These are phyloP conservation scores for Plectosphaerella plurivora DNA, from an alignment of 2,329 filamentous ascomycete genomes.

Conservation along the genomic window DNA sequence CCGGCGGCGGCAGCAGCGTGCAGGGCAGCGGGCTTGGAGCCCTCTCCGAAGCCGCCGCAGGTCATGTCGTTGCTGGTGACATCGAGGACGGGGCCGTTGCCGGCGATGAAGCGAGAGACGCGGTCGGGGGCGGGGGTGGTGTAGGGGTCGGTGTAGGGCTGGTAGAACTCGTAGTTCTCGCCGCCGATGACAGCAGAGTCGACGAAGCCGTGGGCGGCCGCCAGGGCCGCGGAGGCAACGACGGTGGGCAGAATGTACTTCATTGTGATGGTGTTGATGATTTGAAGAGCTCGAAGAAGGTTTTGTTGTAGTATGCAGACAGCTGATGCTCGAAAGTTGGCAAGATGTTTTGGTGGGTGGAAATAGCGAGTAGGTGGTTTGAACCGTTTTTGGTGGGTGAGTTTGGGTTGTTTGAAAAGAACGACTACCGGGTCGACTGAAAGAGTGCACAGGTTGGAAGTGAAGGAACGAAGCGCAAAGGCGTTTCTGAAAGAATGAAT, in stretches of 20 bases:
- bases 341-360: background rate
- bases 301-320: background rate
- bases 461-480: constrained; percentile 2
- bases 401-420: background rate
- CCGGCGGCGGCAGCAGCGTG: constrained; percentile 50
- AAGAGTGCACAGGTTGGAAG: constrained; percentile 1
- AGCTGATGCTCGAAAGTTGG: background rate
- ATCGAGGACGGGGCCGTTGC: constrained; percentile 54
- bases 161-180: constrained; percentile 23
- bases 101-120: constrained; percentile 52
- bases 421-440: constrained; percentile 3
- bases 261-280: constrained; percentile 7
- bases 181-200: constrained; percentile 38
- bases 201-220: constrained; percentile 45
- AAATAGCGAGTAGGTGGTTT: background rate
- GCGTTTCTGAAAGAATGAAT: constrained; percentile 2
- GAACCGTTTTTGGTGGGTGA: background rate
- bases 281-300: background rate
- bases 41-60: constrained; percentile 47
- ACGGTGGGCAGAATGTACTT: constrained; percentile 15
- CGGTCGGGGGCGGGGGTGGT: constrained; percentile 33
- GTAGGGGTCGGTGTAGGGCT: constrained; percentile 40
- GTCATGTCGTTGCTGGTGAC: constrained; percentile 49
- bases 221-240: constrained; percentile 30
- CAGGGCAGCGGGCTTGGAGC: constrained; percentile 46